Evolutionary conservation across 306 rosid species (phyloP).

Genomic region (Calophaca sinica): DNA sequence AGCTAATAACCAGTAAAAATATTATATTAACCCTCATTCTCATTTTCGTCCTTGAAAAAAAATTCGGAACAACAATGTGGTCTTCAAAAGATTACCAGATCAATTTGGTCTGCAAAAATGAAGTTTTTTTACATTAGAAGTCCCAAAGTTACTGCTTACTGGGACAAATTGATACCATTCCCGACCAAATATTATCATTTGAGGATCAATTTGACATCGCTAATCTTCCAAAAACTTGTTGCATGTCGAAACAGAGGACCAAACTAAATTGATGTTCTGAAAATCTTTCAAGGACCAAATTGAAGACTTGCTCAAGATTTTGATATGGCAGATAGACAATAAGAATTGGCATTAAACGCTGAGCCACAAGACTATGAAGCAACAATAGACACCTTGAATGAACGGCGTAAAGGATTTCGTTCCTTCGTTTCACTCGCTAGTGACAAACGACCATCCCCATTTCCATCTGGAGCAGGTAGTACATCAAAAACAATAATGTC

Average conservation of each 20-base stretch:
- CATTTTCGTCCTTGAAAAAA: slow-evolving; percentile 3
- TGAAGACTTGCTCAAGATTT: slow-evolving; percentile 17
- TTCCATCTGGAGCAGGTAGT: slow-evolving; percentile 79
- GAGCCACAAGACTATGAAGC: slow-evolving; percentile 38
- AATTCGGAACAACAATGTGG: slow-evolving; percentile 11
- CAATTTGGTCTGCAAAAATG: slow-evolving; percentile 32
- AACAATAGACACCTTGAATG: slow-evolving; percentile 71
- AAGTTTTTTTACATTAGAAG: slow-evolving; percentile 6
- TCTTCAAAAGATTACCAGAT: slow-evolving; percentile 30
- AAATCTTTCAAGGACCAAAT: slow-evolving; percentile 24
- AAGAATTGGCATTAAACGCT: slow-evolving; percentile 25
- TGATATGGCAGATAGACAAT: slow-evolving; percentile 26
- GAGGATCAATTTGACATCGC: slow-evolving; percentile 39
- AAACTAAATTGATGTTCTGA: slow-evolving; percentile 28
- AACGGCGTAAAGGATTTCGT: slow-evolving; percentile 87
- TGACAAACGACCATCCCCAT: slow-evolving; percentile 84
- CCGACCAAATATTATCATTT: slow-evolving; percentile 29
- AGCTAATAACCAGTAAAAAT: slow-evolving; percentile 37
- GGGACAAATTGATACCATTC: slow-evolving; percentile 23
- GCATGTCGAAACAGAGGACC: slow-evolving; percentile 14
- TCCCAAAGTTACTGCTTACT: slow-evolving; percentile 20
- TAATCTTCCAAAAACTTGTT: slow-evolving; percentile 21
- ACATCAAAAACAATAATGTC: slow-evolving; percentile 96
- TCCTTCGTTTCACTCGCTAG: slow-evolving; percentile 85
- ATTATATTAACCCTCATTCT: slow-evolving; percentile 14